Conservation (phyloP, 1,284 basidiomycete genomes). For the Sporisorium reilianum region DNA sequence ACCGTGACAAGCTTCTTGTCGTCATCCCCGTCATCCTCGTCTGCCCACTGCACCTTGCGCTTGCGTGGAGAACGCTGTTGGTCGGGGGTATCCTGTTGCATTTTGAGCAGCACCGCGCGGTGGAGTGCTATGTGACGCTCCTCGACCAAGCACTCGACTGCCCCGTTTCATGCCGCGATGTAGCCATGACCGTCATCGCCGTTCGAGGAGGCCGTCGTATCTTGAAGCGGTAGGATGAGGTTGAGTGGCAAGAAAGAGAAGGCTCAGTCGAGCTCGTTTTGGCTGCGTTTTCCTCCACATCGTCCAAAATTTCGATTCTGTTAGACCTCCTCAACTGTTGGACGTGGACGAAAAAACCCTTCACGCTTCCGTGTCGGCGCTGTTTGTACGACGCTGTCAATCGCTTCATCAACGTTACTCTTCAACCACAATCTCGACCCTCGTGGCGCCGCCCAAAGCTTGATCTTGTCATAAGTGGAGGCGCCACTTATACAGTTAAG, state of each 20-base stretch:
- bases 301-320: background rate
- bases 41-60: constrained; percentile 52
- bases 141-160: background rate
- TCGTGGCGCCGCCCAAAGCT: constrained; percentile 9
- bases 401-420: too few relatives aligned
- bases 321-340: background rate
- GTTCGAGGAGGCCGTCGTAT: background rate
- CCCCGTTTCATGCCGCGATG: background rate
- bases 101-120: background rate
- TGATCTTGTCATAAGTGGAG: constrained; percentile 3
- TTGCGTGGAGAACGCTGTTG: constrained; percentile 17
- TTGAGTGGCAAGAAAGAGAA: constrained; percentile 1
- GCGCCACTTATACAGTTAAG: background rate
- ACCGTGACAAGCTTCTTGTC: background rate
- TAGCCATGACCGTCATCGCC: background rate
- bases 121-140: constrained; percentile 10
- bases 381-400: background rate
- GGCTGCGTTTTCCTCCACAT: constrained; percentile 6
- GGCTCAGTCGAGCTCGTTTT: constrained; percentile 12
- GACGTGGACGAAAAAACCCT: background rate
- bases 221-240: background rate
- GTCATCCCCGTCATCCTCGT: constrained; percentile 19
- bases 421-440: constrained; percentile 5
- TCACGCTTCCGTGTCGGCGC: background rate
- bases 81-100: constrained; percentile 14